Evolutionary conservation across 768 basidiomycete species (phyloP), one percentile per base, ranked within the genome.

Genomic region (Dioszegia aurantiaca): DNA sequence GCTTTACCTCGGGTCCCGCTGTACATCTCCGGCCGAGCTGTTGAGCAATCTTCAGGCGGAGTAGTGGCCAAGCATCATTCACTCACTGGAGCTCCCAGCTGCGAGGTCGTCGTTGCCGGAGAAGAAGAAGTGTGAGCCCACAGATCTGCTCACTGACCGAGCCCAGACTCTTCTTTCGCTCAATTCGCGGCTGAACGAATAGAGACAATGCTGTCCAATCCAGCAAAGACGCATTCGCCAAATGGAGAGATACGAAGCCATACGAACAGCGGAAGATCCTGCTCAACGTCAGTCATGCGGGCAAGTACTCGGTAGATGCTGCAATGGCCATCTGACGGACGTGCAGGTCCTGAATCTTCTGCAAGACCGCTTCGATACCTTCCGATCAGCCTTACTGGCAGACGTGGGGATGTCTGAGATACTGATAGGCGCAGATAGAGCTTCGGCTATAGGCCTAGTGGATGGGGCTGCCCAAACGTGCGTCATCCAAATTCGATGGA

Each of bases 71-170:
- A 40, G 10, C 43, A 36, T 24, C 62, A 69, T 44, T 55, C 68
- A 3, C 61, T 59, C 26, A 58, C 62, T 0, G 55, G 60, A 11
- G 36, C 51, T 23, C 43, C 58, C 33, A 62, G 47, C 21, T 69
- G 64, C 31, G 55, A 66, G 33, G 55, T 66, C 2, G 58, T 66
- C 4, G 51, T 64, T 14, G 68, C 68, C n/a, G 68, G 68, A 10
- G 37, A 62, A 33, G 51, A 59, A 23, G 68, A 69, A 33, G 59
- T 55, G 68, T 69, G 26, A 56, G 64, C 49, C n/a, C n/a, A n/a
- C n/a, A n/a, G n/a, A n/a, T n/a, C n/a, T n/a, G n/a, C n/a, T n/a
- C n/a, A n/a, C n/a, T n/a, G n/a, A n/a, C n/a, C n/a, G n/a, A n/a
- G n/a, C n/a, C n/a, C n/a, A n/a, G n/a, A n/a, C n/a, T n/a, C n/a